phyloP scores from a whole-genome alignment of 2,329 filamentous ascomycete genomes.

The Cadophora gregata region DNA sequence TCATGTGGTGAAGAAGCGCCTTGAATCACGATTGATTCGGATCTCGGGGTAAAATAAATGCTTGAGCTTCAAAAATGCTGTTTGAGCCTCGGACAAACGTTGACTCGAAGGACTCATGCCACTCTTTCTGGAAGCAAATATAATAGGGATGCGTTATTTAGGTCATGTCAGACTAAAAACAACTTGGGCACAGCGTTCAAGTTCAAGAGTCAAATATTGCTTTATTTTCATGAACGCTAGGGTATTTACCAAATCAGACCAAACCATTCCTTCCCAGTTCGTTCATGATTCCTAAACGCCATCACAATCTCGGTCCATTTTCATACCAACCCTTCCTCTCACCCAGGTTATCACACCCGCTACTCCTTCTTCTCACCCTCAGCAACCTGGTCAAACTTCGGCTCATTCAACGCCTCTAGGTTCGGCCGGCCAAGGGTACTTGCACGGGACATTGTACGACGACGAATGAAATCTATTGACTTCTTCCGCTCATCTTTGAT shows the following conservation, averaged over 20 bases:
- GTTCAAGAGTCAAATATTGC: not conserved
- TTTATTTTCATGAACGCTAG: not conserved
- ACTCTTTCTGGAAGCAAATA: no score
- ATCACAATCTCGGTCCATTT: not conserved
- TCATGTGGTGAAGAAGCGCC: no score
- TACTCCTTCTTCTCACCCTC: conserved; percentile 9
- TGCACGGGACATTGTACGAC: conserved; percentile 25
- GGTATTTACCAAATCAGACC: conserved; percentile 6
- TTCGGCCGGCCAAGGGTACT: conserved; percentile 8
- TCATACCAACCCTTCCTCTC: not conserved
- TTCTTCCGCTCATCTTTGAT: conserved; percentile 31
- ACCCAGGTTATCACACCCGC: not conserved
- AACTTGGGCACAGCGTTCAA: not conserved
- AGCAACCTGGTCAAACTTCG: conserved; percentile 5
- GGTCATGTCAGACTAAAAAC: no score
- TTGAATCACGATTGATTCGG: no score
- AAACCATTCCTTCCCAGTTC: not conserved
- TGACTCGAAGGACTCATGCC: no score
- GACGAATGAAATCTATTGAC: conserved; percentile 31
- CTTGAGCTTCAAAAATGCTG: no score
- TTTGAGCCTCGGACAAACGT: no score
- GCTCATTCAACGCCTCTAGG: conserved; percentile 10
- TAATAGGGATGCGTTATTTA: no score
- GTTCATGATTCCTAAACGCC: conserved; percentile 5
- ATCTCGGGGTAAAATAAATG: no score